Evolutionary conservation across 2,329 filamentous ascomycete genomes (phyloP).

Genomic region (Fusarium palustre): DNA sequence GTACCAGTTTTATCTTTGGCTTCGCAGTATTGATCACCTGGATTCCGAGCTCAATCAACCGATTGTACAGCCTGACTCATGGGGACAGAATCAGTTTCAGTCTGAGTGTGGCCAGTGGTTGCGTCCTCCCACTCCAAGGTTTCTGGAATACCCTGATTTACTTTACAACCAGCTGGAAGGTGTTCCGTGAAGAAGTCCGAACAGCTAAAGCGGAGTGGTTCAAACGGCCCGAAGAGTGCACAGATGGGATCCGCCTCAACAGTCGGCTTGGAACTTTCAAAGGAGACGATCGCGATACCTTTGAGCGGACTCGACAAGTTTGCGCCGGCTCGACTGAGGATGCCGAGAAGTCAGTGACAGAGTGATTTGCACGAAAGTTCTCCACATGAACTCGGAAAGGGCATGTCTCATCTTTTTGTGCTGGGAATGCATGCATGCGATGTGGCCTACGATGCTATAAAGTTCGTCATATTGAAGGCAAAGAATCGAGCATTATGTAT

Average conservation of each 20-base stretch:
- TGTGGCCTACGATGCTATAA: neutral
- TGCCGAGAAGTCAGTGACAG: neutral
- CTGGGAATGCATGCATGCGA: neutral
- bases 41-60: conserved; percentile 77
- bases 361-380: neutral
- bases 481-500: neutral
- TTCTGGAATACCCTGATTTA: conserved; percentile 86
- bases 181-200: conserved; percentile 46
- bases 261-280: conserved; percentile 43
- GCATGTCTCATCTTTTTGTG: neutral
- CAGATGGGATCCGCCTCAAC: conserved; percentile 43
- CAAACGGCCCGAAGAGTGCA: conserved; percentile 12
- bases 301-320: conserved; percentile 36
- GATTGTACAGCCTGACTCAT: conserved; percentile 74
- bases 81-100: conserved; percentile 64
- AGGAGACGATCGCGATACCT: conserved; percentile 38
- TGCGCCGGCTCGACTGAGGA: conserved; percentile 2
- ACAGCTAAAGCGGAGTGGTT: conserved; percentile 26
- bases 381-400: neutral
- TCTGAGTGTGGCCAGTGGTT: conserved; percentile 75
- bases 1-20: conserved; percentile 70
- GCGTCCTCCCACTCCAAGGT: conserved; percentile 81
- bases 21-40: conserved; percentile 70
- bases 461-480: neutral
- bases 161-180: conserved; percentile 70